These are phyloP conservation scores for Monosporozyma aquatica DNA, from an alignment of 805 yeast genomes.

Conservation along the genomic window DNA sequence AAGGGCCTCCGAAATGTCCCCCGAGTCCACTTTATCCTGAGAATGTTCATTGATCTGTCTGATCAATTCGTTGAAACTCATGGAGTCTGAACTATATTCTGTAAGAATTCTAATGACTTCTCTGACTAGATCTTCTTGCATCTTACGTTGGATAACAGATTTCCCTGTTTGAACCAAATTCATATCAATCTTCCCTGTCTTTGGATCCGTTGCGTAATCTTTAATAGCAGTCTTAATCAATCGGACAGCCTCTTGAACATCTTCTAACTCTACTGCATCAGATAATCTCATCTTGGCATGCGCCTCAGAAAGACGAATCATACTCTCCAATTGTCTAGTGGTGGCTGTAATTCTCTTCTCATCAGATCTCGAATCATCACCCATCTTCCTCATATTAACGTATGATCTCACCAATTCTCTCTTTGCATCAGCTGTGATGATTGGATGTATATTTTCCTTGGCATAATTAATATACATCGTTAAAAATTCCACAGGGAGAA, in stretches of 20 bases:
- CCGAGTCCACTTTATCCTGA: slow-evolving; percentile 56
- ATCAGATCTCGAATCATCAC: slow-evolving; percentile 78
- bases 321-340: slow-evolving; percentile 90
- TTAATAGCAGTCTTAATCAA: slow-evolving; percentile 88
- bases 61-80: slow-evolving; percentile 51
- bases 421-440: slow-evolving; percentile 69
- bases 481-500: slow-evolving; percentile 78
- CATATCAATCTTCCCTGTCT: slow-evolving; percentile 95
- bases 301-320: slow-evolving; percentile 92
- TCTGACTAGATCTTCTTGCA: slow-evolving; percentile 62
- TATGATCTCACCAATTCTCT: slow-evolving; percentile 77
- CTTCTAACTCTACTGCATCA: slow-evolving; percentile 58
- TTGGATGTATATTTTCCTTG: slow-evolving; percentile 77
- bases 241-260: slow-evolving; percentile 89
- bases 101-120: slow-evolving; percentile 50
- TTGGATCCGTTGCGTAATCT: slow-evolving; percentile 96
- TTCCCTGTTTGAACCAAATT: slow-evolving; percentile 95
- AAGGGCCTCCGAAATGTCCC: slow-evolving; percentile 60
- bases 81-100: slow-evolving; percentile 38
- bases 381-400: slow-evolving; percentile 88
- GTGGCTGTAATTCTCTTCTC: slow-evolving; percentile 96
- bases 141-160: slow-evolving; percentile 72
- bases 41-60: slow-evolving; percentile 51
- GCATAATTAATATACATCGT: slow-evolving; percentile 90
- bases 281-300: slow-evolving; percentile 94